Evolutionary conservation across 495 filamentous ascomycete species (phyloP).

Genomic region (Penicillium pulvis): DNA sequence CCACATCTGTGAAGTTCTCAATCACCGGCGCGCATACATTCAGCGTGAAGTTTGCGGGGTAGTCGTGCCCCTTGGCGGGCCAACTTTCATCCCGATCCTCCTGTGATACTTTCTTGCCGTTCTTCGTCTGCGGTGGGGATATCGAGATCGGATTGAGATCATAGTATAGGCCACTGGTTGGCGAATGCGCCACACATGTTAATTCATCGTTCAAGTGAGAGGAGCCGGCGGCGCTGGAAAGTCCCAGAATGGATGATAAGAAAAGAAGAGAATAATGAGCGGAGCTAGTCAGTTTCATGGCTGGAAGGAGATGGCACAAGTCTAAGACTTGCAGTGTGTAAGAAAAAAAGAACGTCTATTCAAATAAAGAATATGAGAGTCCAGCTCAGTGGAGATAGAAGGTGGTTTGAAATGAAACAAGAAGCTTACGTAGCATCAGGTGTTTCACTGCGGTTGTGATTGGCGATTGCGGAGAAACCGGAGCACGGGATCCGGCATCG

Average conservation of each 20-base stretch:
- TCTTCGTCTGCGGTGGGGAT: slow-evolving; percentile 48
- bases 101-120: slow-evolving; percentile 59
- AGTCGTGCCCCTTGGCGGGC: slow-evolving; percentile 81
- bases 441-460: not conserved
- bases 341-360: slow-evolving; percentile 12
- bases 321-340: slow-evolving; percentile 3
- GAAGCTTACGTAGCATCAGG: slow-evolving; percentile 25
- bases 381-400: slow-evolving; percentile 16
- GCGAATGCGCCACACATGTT: slow-evolving; percentile 80
- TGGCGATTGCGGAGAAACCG: slow-evolving; percentile 24
- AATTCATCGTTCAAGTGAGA: slow-evolving; percentile 29
- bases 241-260: slow-evolving; percentile 21
- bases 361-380: slow-evolving; percentile 12
- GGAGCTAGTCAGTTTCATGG: slow-evolving; percentile 27
- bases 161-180: slow-evolving; percentile 78
- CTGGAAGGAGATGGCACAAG: slow-evolving; percentile 1
- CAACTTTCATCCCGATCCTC: slow-evolving; percentile 73
- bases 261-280: slow-evolving; percentile 24
- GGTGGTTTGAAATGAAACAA: slow-evolving; percentile 7
- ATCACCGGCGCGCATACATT: slow-evolving; percentile 92
- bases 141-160: slow-evolving; percentile 79
- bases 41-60: slow-evolving; percentile 86
- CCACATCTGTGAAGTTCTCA: slow-evolving; percentile 69
- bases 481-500: slow-evolving; percentile 24
- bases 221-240: slow-evolving; percentile 29